Evolutionary conservation across 106 monocot genomes (phyloP), one percentile per base, ranked within the genome.

Genomic region (Hemerocallis citrina): DNA sequence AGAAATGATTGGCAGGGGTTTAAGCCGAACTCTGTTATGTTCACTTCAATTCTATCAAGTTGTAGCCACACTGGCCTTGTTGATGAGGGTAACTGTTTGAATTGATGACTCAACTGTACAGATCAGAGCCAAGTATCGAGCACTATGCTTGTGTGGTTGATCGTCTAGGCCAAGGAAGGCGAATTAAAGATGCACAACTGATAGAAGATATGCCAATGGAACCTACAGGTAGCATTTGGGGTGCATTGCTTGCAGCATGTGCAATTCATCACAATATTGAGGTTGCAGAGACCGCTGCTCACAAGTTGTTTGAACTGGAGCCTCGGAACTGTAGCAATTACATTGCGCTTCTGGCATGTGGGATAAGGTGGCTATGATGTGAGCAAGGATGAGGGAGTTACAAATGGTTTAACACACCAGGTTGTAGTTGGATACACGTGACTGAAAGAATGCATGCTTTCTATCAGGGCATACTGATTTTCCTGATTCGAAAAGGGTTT

Each of bases 81-180:
- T 11, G 34, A 64, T 10, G 73, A 77, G 12, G 85, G 81, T 5
- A 7, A 3, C 24, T 78, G n/a, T 81, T 81, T 15, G 34, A 61
- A 1, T 77, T 71, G 4, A 81, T 86, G 48, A 45, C 19, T 6
- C 22, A 13, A 6, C 55, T 25, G 7, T 66, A 78, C 22, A 62
- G 56, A 0, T 28, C 74, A 17, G 36, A 51, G n/a, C 85, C 81
- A 0, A 20, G 59, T 31, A 45, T 64, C 3, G 75, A 78, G 74
- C 80, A 84, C 50, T 81, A 74, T 46, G 75, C 79, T 35, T 82
- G 80, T 39, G 77, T 79, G 75, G 79, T 80, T 34, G 79, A 83
- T 30, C 76, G 83, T 29, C 66, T 82, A 0, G 57, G 73, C 3
- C 82, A 78, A 16, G 21, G 25, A 16, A 73, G 79, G 25, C 37